Evolutionary conservation across 495 filamentous ascomycete genomes (phyloP).

Genomic region (Parathielavia appendiculata): DNA sequence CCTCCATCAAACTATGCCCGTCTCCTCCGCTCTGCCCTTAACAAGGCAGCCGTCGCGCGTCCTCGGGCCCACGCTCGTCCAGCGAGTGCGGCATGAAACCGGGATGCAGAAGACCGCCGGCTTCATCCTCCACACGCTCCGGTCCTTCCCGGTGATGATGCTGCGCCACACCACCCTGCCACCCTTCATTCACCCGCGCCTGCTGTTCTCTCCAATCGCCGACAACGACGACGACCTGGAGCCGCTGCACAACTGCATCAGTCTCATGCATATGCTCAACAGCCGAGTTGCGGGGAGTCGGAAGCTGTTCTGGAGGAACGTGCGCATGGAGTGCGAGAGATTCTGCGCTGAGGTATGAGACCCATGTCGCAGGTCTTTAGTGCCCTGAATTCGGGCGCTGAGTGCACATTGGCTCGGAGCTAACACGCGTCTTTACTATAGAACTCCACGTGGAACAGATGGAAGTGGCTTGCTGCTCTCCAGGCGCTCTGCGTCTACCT

Average conservation of each 20-base stretch:
- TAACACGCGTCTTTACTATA: background rate
- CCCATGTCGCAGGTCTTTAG: too few relatives aligned
- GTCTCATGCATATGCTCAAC: constrained; percentile 40
- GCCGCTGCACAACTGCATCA: constrained; percentile 44
- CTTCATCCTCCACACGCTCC: background rate
- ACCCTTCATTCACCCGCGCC: background rate
- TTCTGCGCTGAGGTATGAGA: constrained; percentile 36
- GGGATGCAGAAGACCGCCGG: constrained; percentile 1
- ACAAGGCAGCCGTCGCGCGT: background rate
- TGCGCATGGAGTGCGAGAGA: constrained; percentile 43
- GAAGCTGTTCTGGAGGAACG: constrained; percentile 44
- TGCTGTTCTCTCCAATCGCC: background rate
- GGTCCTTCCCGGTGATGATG: background rate
- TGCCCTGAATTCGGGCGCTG: background rate
- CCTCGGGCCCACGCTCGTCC: background rate
- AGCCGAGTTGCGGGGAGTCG: constrained; percentile 31
- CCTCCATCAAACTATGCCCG: too few relatives aligned
- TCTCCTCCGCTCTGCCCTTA: too few relatives aligned
- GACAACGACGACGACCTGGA: constrained; percentile 32
- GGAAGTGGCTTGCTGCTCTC: constrained; percentile 5
- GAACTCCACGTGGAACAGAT: constrained; percentile 7
- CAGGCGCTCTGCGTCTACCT: constrained; percentile 2
- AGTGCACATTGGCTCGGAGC: background rate
- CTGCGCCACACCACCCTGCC: background rate
- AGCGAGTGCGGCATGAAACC: background rate